Evolutionary conservation across 257 asterid genomes (phyloP).

Genomic region (Solanum chilense): DNA sequence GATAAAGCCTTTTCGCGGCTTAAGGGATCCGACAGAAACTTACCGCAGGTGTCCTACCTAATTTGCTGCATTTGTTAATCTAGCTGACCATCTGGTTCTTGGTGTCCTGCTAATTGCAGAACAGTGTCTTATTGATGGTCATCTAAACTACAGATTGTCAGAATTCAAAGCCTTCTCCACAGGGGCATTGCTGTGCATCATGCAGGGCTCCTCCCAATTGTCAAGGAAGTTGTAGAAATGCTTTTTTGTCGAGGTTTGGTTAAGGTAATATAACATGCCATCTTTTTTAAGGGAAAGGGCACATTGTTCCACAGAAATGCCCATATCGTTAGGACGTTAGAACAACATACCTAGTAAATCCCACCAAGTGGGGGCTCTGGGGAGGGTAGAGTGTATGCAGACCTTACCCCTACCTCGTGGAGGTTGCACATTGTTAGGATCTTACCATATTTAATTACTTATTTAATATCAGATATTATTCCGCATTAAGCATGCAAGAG

Average conservation of each 20-base stretch:
- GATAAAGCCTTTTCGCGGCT: constrained; percentile 95
- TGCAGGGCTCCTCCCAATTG: constrained; percentile 97
- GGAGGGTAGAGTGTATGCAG: background rate
- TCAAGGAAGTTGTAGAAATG: constrained; percentile 99
- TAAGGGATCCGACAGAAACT: constrained; percentile 92
- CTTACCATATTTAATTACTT: background rate
- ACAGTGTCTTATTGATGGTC: background rate
- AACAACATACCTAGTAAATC: background rate
- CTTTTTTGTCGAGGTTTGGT: constrained; percentile 96
- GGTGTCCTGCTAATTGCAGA: background rate
- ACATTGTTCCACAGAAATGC: background rate
- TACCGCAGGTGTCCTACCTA: constrained; percentile 72
- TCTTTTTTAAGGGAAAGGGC: background rate
- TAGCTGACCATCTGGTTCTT: background rate
- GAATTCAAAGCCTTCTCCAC: constrained; percentile 87
- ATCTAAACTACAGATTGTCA: constrained; percentile 55
- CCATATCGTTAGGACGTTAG: background rate
- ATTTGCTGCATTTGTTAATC: background rate
- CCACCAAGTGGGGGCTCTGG: background rate
- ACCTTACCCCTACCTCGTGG: background rate
- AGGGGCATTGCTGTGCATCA: constrained; percentile 98
- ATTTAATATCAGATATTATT: background rate
- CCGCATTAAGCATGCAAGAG: background rate
- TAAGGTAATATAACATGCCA: constrained; percentile 44
- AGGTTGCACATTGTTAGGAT: background rate